Evolutionary conservation across 805 yeast species (phyloP).

Genomic region (Candida boidinii): DNA sequence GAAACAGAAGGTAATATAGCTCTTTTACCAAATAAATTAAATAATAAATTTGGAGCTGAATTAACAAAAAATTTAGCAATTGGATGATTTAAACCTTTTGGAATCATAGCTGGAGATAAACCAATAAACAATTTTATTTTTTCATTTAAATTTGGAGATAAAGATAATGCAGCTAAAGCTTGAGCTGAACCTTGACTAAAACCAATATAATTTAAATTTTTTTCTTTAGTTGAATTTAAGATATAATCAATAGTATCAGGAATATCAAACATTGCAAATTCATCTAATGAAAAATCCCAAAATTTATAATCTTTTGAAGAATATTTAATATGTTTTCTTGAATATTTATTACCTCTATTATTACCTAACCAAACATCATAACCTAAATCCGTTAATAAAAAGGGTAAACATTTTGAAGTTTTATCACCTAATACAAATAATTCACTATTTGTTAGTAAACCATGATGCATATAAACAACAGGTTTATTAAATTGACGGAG

Average conservation of each 20-base stretch:
- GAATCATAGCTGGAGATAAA: constrained; percentile 90
- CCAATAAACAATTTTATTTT: constrained; percentile 59
- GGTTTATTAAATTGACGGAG: constrained; percentile 4
- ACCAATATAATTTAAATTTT: constrained; percentile 62
- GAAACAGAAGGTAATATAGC: constrained; percentile 69
- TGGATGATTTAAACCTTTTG: constrained; percentile 59
- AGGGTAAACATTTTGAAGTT: constrained; percentile 51
- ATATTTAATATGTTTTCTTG: constrained; percentile 58
- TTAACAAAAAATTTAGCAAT: constrained; percentile 44
- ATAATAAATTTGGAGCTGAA: constrained; percentile 68
- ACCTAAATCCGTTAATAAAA: constrained; percentile 67
- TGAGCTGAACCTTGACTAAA: constrained; percentile 95
- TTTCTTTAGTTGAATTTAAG: constrained; percentile 36
- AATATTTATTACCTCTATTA: constrained; percentile 87
- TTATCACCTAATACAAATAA: constrained; percentile 39
- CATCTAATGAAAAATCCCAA: constrained; percentile 91
- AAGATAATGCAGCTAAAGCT: constrained; percentile 72
- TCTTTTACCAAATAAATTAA: constrained; percentile 62
- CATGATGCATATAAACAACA: constrained; percentile 83
- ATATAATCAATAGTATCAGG: constrained; percentile 78
- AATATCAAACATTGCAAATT: constrained; percentile 84
- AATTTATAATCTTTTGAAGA: constrained; percentile 38
- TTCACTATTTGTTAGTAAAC: constrained; percentile 80
- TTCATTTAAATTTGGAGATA: constrained; percentile 54
- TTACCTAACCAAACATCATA: constrained; percentile 95